A percentile compares a stretch with the other conserved stretches of the same genome.
Conservation (phyloP, 106 monocot species). For the Dioscorea alata region DNA sequence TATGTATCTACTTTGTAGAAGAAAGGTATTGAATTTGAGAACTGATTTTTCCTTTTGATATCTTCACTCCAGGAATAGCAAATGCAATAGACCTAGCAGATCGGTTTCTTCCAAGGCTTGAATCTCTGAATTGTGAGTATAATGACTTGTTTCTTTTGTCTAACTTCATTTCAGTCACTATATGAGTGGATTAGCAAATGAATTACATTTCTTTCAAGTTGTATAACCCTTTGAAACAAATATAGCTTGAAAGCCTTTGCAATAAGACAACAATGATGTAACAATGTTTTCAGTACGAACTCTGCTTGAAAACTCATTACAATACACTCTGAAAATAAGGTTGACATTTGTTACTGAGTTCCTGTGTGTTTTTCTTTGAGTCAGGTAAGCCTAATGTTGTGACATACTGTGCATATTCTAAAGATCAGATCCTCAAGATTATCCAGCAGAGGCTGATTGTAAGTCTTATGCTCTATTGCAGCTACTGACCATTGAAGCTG, state of each 20-base stretch:
- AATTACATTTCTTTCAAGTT: not conserved
- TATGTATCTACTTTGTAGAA: too few species aligned
- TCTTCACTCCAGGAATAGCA: slow-evolving; percentile 70
- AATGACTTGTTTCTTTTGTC: not conserved
- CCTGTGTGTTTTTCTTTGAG: slow-evolving; percentile 2
- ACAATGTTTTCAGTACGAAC: not conserved
- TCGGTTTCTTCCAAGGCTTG: slow-evolving; percentile 91
- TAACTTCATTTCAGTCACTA: not conserved
- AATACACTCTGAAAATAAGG: not conserved
- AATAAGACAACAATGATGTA: not conserved
- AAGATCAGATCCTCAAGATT: slow-evolving; percentile 84
- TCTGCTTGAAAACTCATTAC: too few species aligned
- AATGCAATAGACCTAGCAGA: slow-evolving; percentile 93
- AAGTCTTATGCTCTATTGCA: slow-evolving; percentile 8
- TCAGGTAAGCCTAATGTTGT: slow-evolving; percentile 73
- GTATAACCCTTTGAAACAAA: not conserved
- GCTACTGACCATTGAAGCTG: not conserved
- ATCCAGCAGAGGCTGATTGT: slow-evolving; percentile 83
- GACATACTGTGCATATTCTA: slow-evolving; percentile 77
- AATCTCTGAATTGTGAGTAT: slow-evolving; percentile 86
- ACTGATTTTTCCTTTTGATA: not conserved
- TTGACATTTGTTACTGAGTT: not conserved
- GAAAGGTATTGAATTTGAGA: not conserved
- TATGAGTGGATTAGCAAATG: not conserved
- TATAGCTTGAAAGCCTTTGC: not conserved